These are phyloP conservation scores for Komagataella kurtzmanii DNA, from an alignment of 805 yeast species.

Conservation along the genomic window DNA sequence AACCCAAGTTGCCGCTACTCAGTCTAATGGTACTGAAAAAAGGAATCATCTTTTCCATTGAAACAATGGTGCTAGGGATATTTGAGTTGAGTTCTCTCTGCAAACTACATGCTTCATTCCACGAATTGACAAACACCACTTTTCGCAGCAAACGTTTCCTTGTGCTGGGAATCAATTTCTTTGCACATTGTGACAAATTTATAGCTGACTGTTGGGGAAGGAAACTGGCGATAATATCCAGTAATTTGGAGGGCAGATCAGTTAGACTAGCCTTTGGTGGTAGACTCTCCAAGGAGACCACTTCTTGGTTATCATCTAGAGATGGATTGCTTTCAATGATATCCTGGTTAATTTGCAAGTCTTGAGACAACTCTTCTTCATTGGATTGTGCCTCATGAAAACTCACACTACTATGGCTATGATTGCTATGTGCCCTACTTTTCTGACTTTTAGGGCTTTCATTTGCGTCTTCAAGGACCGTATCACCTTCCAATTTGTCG, in stretches of 20 bases:
- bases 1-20: conserved; percentile 2
- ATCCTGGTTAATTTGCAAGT: background rate
- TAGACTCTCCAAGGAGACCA: background rate
- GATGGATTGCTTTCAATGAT: background rate
- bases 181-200: background rate
- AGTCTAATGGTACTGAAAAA: conserved; percentile 4
- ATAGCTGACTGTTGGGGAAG: background rate
- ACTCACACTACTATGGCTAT: background rate
- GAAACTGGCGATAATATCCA: background rate
- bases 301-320: background rate
- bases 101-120: background rate
- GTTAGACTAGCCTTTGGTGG: background rate
- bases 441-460: background rate
- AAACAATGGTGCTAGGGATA: conserved; percentile 1
- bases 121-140: conserved; percentile 2
- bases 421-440: background rate
- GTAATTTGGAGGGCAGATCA: background rate
- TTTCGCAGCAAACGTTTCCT: conserved; percentile 1
- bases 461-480: background rate
- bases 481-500: background rate
- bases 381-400: background rate
- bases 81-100: background rate
- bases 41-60: background rate
- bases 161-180: background rate
- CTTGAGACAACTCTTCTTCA: background rate